Conservation (phyloP, 306 rosid species). For the Styphnolobium japonicum region DNA sequence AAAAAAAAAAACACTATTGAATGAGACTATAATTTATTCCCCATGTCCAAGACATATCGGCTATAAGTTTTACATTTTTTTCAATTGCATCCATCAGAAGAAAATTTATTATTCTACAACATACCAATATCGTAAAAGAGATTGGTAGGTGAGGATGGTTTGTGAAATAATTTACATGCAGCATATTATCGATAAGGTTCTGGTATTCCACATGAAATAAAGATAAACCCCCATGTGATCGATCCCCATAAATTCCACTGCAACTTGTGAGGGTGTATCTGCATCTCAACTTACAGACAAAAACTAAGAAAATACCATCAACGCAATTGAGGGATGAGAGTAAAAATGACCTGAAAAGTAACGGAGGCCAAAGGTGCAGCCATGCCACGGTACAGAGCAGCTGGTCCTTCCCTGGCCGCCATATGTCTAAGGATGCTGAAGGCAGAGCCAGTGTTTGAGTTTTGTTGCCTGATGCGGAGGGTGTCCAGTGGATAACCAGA, state of each 20-base stretch:
- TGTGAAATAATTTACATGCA: background rate
- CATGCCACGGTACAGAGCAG: conserved; percentile 86
- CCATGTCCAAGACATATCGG: background rate
- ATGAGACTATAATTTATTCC: background rate
- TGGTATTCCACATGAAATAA: background rate
- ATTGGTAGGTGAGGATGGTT: background rate
- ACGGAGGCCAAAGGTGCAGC: conserved; percentile 78
- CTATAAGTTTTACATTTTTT: background rate
- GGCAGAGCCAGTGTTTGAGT: conserved; percentile 55
- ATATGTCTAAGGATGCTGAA: conserved; percentile 50
- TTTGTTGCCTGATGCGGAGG: conserved; percentile 59
- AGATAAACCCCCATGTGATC: background rate
- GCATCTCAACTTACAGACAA: background rate
- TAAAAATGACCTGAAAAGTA: conserved; percentile 67
- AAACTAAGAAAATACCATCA: background rate
- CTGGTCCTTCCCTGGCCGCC: conserved; percentile 55
- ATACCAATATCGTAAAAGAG: background rate
- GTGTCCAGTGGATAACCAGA: conserved; percentile 91
- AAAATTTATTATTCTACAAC: background rate
- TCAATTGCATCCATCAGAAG: conserved; percentile 10
- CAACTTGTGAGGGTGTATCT: background rate
- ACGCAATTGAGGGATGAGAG: background rate
- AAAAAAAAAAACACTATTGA: background rate
- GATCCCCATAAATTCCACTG: background rate
- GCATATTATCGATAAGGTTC: conserved; percentile 9